Percentiles rank a stretch among this genome's conserved stretches.
Evolutionary conservation across 108 stramenopile genomes (phyloP).

Genomic region (Skeletonema menzelii): DNA sequence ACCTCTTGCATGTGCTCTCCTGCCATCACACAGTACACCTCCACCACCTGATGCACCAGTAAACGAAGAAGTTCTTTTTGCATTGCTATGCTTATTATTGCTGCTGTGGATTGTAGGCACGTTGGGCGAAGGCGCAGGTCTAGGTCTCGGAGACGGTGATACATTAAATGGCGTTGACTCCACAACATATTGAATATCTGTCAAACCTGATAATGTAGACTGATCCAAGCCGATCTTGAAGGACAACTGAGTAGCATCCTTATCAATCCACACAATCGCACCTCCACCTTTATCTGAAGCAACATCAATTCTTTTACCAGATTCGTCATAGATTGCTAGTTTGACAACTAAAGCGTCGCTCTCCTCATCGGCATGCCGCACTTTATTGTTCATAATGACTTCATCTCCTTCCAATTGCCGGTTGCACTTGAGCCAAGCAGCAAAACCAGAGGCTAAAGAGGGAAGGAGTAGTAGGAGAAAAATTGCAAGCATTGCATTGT

Average conservation of each 20-base stretch:
- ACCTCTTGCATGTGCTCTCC: conserved; percentile 30
- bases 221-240: conserved; percentile 34
- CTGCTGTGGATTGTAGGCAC: conserved; percentile 5
- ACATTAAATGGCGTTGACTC: conserved; percentile 32
- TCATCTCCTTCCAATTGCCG: conserved; percentile 44
- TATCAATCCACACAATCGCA: conserved; percentile 38
- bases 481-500: neutral
- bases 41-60: conserved; percentile 23
- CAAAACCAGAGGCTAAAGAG: conserved; percentile 19
- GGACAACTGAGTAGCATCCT: neutral
- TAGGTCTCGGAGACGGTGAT: neutral
- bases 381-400: conserved; percentile 45
- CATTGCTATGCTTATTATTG: neutral
- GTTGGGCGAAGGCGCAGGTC: neutral
- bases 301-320: conserved; percentile 25
- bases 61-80: conserved; percentile 8
- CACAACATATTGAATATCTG: conserved; percentile 45
- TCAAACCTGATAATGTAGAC: conserved; percentile 9
- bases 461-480: neutral
- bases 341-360: conserved; percentile 10
- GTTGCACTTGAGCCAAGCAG: conserved; percentile 42
- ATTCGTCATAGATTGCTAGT: conserved; percentile 27
- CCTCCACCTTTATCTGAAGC: conserved; percentile 8
- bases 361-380: conserved; percentile 1
- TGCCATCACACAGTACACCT: conserved; percentile 36